Conservation (phyloP, 2,329 filamentous ascomycete species). For the Colletotrichum nymphaeae region DNA sequence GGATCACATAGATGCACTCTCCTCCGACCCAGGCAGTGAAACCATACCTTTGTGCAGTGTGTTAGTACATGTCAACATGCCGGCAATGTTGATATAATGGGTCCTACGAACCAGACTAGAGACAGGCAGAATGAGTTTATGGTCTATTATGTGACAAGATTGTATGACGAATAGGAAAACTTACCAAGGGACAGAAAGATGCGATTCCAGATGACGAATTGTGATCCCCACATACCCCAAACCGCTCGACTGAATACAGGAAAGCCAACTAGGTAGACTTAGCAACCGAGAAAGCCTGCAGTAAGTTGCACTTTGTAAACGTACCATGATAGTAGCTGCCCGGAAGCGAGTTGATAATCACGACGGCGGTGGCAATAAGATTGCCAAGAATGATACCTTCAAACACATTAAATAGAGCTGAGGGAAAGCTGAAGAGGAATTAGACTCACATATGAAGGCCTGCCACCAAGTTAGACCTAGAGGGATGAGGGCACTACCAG, state of each 20-base stretch:
- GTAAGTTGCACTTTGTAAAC: not conserved
- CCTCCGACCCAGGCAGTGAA: constrained; percentile 61
- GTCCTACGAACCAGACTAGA: constrained; percentile 39
- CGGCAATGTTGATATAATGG: not conserved
- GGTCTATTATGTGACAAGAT: too few species aligned
- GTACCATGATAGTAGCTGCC: constrained; percentile 55
- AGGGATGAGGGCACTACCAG: constrained; percentile 54
- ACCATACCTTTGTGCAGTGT: constrained; percentile 47
- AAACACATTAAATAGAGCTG: not conserved
- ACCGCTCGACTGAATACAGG: constrained; percentile 46
- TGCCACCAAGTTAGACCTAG: constrained; percentile 56
- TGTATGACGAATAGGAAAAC: constrained; percentile 2
- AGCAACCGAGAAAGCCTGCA: not conserved
- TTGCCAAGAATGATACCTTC: constrained; percentile 51
- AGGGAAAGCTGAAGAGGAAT: not conserved
- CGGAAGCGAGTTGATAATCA: constrained; percentile 56
- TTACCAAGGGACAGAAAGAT: constrained; percentile 54
- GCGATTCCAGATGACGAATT: constrained; percentile 48
- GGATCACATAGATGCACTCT: constrained; percentile 56
- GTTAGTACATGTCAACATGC: constrained; percentile 4
- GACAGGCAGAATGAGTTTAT: constrained; percentile 1
- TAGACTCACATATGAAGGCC: constrained; percentile 49
- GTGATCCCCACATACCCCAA: constrained; percentile 44
- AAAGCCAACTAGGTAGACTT: constrained; percentile 40
- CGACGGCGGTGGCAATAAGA: constrained; percentile 49